Percentiles rank a stretch among this genome's conserved stretches.
phyloP scores from a whole-genome alignment of 2,329 filamentous ascomycete species.

The Neophaeococcomyces aloes region DNA sequence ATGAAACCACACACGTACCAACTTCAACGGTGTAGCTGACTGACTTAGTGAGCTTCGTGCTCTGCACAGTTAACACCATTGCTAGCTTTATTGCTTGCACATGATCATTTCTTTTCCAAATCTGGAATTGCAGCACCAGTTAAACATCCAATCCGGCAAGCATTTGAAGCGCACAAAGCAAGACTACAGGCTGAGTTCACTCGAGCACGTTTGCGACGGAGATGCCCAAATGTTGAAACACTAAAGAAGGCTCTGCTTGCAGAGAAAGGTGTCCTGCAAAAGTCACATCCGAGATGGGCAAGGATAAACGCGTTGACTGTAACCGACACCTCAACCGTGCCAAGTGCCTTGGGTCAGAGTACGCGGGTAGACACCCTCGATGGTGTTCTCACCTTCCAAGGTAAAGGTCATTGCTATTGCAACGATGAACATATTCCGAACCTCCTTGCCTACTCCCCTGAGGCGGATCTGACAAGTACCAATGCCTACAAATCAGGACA shows the following conservation, averaged over 20 bases:
- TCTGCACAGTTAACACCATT: slow-evolving; percentile 60
- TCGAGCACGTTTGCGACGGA: slow-evolving; percentile 62
- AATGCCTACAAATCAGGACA: slow-evolving; percentile 63
- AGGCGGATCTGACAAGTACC: slow-evolving; percentile 60
- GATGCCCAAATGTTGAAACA: slow-evolving; percentile 56
- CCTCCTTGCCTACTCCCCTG: slow-evolving; percentile 65
- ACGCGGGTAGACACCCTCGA: slow-evolving; percentile 43
- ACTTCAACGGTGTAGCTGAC: slow-evolving; percentile 24
- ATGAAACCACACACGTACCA: slow-evolving; percentile 17
- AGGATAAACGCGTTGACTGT: slow-evolving; percentile 72
- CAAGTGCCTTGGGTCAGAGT: slow-evolving; percentile 60
- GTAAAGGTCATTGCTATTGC: slow-evolving; percentile 40
- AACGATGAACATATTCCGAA: slow-evolving; percentile 77
- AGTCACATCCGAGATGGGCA: slow-evolving; percentile 75
- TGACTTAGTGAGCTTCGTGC: slow-evolving; percentile 26
- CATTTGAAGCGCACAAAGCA: slow-evolving; percentile 70
- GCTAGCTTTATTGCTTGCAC: slow-evolving; percentile 69
- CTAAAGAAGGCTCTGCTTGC: slow-evolving; percentile 37
- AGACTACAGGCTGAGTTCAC: slow-evolving; percentile 74
- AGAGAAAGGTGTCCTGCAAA: slow-evolving; percentile 32
- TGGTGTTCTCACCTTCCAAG: slow-evolving; percentile 41
- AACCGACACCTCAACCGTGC: slow-evolving; percentile 60
- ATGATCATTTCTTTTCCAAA: slow-evolving; percentile 76
- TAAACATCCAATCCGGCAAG: slow-evolving; percentile 63
- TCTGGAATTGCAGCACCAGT: slow-evolving; percentile 70